Base-by-base conservation (phyloP, 257 asterid genomes). In the Leonotis leonurus region DNA sequence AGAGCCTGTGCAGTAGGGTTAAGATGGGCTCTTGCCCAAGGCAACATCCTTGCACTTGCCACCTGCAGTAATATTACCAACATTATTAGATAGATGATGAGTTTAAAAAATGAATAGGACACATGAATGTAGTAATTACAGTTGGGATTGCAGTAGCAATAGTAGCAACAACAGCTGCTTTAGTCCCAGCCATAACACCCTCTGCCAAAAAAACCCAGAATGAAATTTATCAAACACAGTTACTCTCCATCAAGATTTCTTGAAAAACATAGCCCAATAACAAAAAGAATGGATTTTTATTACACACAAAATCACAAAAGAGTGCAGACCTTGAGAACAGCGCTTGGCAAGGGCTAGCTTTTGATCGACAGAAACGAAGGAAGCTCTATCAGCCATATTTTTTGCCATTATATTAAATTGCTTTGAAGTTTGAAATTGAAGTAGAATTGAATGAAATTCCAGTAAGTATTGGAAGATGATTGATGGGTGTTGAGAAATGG, bases 1-100 rank as follows among this genome's bases (percentile, higher is more conserved):
- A 90, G 90, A 52, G 98, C 98, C 69, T 90, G 95, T 20, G 96
- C 96, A 12, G 96, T 80, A 35, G 94, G 98, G 40, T 90, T 90
- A 22, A 90, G 87, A 74, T 82, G 36, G 14, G 94, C 88, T 67
- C 84, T 84, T 56, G 84, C 98, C 95, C 98, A 82, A 5, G 96
- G 96, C 55, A 81, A 20, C 91, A 85, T 79, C 56, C 90, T 88
- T 43, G 70, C 90, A 78, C 88, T 80, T 45, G 94, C 95, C 71
- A 82, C 0, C 96, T 87, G 81, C 72, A 77, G 13, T 65, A 16
- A 14, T 21, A 10, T 16, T 14, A n/a, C 10, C 10, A 21, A 4
- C 11, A 35, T 12, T 43, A 41, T 1, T 44, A 24, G 1, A 9
- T 35, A 9, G 2, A 35, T 35, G 1, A 7, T 6, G 36, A 6